These are phyloP conservation scores for Sugiyamaella floridensis DNA, from an alignment of 805 yeast species.

Conservation along the genomic window DNA sequence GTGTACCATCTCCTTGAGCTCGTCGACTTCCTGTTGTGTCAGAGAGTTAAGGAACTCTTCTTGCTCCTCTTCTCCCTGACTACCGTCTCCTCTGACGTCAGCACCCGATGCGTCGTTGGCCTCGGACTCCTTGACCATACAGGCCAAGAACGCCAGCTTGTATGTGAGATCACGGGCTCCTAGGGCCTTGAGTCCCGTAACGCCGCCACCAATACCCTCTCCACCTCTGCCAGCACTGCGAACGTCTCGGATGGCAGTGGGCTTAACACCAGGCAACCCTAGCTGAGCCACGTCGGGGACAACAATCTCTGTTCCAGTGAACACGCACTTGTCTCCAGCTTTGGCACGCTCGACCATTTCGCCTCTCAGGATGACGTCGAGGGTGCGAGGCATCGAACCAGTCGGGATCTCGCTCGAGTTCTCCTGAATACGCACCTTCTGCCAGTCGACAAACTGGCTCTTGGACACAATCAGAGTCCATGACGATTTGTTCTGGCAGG, in stretches of 20 bases:
- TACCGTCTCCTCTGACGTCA: slow-evolving; percentile 35
- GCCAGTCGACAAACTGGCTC: slow-evolving; percentile 94
- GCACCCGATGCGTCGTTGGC: slow-evolving; percentile 31
- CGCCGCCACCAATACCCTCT: slow-evolving; percentile 76
- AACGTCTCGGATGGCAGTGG: slow-evolving; percentile 66
- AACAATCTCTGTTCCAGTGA: slow-evolving; percentile 91
- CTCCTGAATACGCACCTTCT: slow-evolving; percentile 88
- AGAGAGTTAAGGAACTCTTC: slow-evolving; percentile 72
- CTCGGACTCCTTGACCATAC: slow-evolving; percentile 71
- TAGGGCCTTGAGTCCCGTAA: slow-evolving; percentile 79
- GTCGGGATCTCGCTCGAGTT: slow-evolving; percentile 96
- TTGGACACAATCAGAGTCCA: slow-evolving; percentile 82
- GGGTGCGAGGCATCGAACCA: slow-evolving; percentile 96
- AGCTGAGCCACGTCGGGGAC: slow-evolving; percentile 91
- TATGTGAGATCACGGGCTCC: slow-evolving; percentile 94
- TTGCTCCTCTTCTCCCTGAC: slow-evolving; percentile 62
- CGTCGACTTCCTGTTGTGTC: slow-evolving; percentile 74
- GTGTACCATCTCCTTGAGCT: slow-evolving; percentile 82
- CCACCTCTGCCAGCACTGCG: slow-evolving; percentile 47
- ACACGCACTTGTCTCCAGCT: slow-evolving; percentile 92
- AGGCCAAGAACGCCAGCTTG: slow-evolving; percentile 83
- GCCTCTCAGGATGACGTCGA: slow-evolving; percentile 88
- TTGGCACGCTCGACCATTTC: slow-evolving; percentile 93
- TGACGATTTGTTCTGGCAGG: slow-evolving; percentile 76
- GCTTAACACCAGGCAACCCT: slow-evolving; percentile 92